A percentile compares a stretch with the other conserved stretches of the same genome.
phyloP scores from a whole-genome alignment of 2,329 filamentous ascomycete genomes.

The Paraconiothyrium sp. region DNA sequence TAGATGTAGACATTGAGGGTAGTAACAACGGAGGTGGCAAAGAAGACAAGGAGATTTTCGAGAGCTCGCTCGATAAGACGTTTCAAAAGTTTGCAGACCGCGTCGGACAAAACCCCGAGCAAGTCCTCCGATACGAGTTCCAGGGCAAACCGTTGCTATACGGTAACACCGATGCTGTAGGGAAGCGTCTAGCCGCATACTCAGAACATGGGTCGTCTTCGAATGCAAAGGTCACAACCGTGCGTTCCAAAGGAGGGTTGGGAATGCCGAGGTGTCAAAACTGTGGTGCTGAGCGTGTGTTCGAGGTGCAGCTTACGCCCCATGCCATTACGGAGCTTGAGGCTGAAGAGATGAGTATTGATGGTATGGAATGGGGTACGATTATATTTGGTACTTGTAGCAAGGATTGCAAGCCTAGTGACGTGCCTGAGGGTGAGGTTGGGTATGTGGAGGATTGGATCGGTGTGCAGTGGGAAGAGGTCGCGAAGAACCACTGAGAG shows the following conservation, averaged over 20 bases:
- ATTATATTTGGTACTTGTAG: conserved; percentile 87
- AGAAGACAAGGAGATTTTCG: conserved; percentile 59
- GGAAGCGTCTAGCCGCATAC: conserved; percentile 64
- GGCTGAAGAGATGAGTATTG: conserved; percentile 72
- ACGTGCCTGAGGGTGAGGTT: conserved; percentile 68
- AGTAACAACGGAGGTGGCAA: conserved; percentile 45
- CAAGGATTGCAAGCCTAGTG: conserved; percentile 74
- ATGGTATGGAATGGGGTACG: conserved; percentile 98
- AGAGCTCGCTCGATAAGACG: conserved; percentile 58
- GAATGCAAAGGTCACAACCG: conserved; percentile 41
- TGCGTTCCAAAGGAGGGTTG: conserved; percentile 33
- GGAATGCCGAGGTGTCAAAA: conserved; percentile 78
- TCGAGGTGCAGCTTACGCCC: conserved; percentile 92
- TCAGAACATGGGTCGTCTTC: conserved; percentile 38
- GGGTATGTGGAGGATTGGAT: conserved; percentile 94
- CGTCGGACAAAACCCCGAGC: conserved; percentile 60
- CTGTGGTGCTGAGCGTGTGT: conserved; percentile 79
- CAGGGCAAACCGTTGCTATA: conserved; percentile 72
- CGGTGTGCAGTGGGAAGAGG: conserved; percentile 98
- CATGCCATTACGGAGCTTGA: conserved; percentile 91
- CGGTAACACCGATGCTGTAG: conserved; percentile 77
- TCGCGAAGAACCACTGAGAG: conserved; percentile 37
- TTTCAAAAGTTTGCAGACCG: conserved; percentile 64
- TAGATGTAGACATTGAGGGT: conserved; percentile 49
- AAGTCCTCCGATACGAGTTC: conserved; percentile 62